Conservation (phyloP, 371 early-diverging fungal species). For the Haplosporangium sp. region DNA sequence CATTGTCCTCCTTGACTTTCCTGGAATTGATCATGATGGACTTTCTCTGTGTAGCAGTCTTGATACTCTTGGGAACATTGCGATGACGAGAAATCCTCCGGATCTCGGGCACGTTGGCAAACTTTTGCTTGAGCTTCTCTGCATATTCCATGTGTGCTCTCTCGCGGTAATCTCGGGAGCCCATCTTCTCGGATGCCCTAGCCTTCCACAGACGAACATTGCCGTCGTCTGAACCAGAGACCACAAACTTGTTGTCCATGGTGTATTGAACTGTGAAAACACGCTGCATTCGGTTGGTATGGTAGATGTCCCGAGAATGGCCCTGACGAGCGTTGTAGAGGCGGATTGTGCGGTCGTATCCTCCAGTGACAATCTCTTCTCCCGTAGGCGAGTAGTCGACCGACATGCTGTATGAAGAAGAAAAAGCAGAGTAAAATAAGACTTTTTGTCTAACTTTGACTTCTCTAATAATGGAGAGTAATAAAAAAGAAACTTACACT, state of each 20-base stretch:
- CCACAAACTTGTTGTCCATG: conserved; percentile 96
- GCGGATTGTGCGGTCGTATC: conserved; percentile 96
- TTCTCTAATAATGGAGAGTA: neutral
- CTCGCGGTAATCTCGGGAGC: conserved; percentile 80
- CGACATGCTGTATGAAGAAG: conserved; percentile 72
- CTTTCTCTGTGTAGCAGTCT: conserved; percentile 81
- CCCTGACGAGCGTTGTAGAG: conserved; percentile 87
- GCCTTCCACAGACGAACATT: conserved; percentile 99
- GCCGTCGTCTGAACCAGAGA: conserved; percentile 98
- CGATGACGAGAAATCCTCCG: conserved; percentile 90
- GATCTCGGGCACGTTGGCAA: conserved; percentile 93
- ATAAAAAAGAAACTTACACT: conserved; percentile 67
- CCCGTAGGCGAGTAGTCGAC: conserved; percentile 99
- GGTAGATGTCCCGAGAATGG: conserved; percentile 96
- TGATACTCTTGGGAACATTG: conserved; percentile 86
- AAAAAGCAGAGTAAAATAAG: neutral
- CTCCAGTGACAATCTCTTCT: conserved; percentile 95
- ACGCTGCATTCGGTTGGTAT: conserved; percentile 98
- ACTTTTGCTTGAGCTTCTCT: conserved; percentile 93
- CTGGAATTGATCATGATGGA: conserved; percentile 82
- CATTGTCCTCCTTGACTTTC: conserved; percentile 86
- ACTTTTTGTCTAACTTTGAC: too few relatives aligned
- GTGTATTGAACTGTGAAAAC: conserved; percentile 94
- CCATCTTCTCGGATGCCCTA: conserved; percentile 89
- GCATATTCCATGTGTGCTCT: conserved; percentile 84